phyloP scores from a whole-genome alignment of 768 basidiomycete species.

The Amanita inopinata region DNA sequence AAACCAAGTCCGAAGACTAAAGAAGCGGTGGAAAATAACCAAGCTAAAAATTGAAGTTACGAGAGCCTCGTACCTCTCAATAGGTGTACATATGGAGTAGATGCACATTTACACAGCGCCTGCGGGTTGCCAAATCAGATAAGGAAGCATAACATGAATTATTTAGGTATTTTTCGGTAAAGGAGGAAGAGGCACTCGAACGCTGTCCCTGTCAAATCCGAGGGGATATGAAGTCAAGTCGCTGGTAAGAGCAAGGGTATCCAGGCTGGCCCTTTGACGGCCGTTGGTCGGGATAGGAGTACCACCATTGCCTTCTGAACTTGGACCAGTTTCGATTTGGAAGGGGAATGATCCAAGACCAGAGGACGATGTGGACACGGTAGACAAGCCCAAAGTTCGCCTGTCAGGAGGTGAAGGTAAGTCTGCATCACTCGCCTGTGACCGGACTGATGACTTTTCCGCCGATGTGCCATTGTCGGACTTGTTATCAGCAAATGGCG shows the following conservation, averaged over 20 bases:
- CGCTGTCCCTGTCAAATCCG: conserved; percentile 51
- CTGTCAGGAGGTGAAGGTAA: conserved; percentile 51
- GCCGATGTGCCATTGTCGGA: conserved; percentile 12
- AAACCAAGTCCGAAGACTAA: not conserved
- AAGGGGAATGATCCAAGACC: conserved; percentile 83
- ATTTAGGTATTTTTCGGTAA: conserved; percentile 6
- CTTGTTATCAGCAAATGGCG: conserved; percentile 27
- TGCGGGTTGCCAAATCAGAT: conserved; percentile 3
- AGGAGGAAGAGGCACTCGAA: conserved; percentile 17
- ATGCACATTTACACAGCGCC: conserved; percentile 4
- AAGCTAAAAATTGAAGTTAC: conserved; percentile 1
- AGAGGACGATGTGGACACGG: conserved; percentile 67
- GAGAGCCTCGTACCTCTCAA: not conserved
- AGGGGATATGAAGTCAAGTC: conserved; percentile 81
- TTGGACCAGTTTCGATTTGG: conserved; percentile 63
- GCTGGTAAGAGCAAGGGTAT: conserved; percentile 75
- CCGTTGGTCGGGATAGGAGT: conserved; percentile 28
- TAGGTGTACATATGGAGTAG: conserved; percentile 6
- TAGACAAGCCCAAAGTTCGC: conserved; percentile 59
- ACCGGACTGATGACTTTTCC: too few species aligned
- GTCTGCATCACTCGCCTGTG: conserved; percentile 16
- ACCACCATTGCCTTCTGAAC: conserved; percentile 21
- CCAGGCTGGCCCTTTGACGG: conserved; percentile 71
- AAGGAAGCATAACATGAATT: not conserved
- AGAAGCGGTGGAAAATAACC: not conserved